Evolutionary conservation across 148 eudicot genomes (phyloP).

Genomic region (Vaccinium vitisidaea): DNA sequence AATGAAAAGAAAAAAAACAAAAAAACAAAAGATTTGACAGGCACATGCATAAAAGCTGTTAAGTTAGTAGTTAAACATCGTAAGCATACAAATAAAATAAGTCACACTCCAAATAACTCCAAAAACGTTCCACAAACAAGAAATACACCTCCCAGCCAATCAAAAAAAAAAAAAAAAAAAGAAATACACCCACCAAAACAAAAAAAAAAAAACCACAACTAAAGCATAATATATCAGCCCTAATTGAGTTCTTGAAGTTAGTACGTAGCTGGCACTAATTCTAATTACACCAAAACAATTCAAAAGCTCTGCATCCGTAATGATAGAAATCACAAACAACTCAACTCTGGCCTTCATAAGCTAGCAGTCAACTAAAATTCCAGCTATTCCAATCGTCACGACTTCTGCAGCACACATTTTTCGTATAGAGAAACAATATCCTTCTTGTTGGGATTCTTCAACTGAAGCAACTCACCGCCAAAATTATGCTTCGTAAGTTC

Average conservation of each 20-base stretch:
- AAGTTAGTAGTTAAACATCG: not conserved
- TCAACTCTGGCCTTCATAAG: not conserved
- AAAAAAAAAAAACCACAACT: too few species aligned
- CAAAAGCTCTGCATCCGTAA: not conserved
- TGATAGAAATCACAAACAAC: not conserved
- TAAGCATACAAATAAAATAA: not conserved
- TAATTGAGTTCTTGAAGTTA: not conserved
- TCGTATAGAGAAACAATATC: slow-evolving; percentile 86
- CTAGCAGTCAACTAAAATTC: not conserved
- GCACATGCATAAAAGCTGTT: not conserved
- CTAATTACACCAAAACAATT: not conserved
- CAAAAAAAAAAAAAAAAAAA: not conserved
- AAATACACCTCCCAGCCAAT: slow-evolving; percentile 1
- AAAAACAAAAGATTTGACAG: not conserved
- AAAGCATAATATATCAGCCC: not conserved
- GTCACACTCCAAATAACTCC: not conserved
- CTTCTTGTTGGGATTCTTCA: slow-evolving; percentile 74
- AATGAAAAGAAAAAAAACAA: too few species aligned
- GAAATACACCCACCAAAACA: not conserved
- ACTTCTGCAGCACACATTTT: slow-evolving; percentile 59
- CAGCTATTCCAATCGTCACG: slow-evolving; percentile 16
- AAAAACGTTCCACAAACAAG: not conserved
- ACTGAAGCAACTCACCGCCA: slow-evolving; percentile 77
- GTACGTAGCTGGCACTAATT: not conserved
- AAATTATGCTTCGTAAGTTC: slow-evolving; percentile 75